Percentiles rank a stretch among this genome's conserved stretches.
These are phyloP conservation scores for Paecilomyces sp. DNA, from an alignment of 2,329 filamentous ascomycete genomes.

Conservation along the genomic window DNA sequence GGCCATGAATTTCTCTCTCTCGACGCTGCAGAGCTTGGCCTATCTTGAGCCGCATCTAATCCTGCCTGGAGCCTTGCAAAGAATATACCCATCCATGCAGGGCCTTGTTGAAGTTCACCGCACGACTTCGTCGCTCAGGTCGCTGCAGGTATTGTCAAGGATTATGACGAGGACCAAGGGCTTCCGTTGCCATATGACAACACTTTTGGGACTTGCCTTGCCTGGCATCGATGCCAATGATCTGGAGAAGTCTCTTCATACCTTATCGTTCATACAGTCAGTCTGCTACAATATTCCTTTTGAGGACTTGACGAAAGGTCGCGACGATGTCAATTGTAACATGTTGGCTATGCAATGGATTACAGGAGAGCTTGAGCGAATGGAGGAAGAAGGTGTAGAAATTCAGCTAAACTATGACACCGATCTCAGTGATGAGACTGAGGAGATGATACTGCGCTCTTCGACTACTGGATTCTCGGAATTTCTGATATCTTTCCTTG, in stretches of 20 bases:
- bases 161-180: slow-evolving; percentile 89
- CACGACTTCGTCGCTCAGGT: slow-evolving; percentile 86
- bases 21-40: slow-evolving; percentile 79
- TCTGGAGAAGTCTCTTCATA: slow-evolving; percentile 90
- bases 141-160: slow-evolving; percentile 84
- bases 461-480: slow-evolving; percentile 92
- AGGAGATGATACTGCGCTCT: slow-evolving; percentile 80
- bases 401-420: slow-evolving; percentile 78
- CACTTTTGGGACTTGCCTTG: slow-evolving; percentile 81
- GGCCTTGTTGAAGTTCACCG: slow-evolving; percentile 95
- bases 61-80: slow-evolving; percentile 83
- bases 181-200: slow-evolving; percentile 94
- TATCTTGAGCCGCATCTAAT: slow-evolving; percentile 89
- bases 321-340: slow-evolving; percentile 62
- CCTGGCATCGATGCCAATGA: slow-evolving; percentile 98
- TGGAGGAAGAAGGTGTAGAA: slow-evolving; percentile 80
- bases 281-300: slow-evolving; percentile 96
- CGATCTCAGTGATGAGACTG: slow-evolving; percentile 77
- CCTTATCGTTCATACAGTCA: slow-evolving; percentile 88
- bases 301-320: slow-evolving; percentile 66
- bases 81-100: slow-evolving; percentile 95
- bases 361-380: slow-evolving; percentile 83
- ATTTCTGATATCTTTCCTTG: slow-evolving; percentile 83
- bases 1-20: slow-evolving; percentile 85
- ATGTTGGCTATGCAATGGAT: slow-evolving; percentile 87